Evolutionary conservation across 1,139 yeast genomes (phyloP).

Genomic region (Casaregolazyma suthepensis): DNA sequence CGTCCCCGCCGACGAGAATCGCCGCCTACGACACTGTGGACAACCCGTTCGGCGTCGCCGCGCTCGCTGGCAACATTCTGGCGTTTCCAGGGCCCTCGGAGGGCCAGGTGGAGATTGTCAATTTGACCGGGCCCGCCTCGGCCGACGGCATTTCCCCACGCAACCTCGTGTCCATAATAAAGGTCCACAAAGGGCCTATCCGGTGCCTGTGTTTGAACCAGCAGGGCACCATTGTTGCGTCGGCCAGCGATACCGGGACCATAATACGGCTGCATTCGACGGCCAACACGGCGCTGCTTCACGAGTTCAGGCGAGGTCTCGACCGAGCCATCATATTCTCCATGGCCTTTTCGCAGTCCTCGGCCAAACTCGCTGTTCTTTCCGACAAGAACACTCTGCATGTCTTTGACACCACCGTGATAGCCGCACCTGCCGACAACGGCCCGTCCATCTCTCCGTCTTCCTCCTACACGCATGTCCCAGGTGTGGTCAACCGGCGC

Average conservation of each 20-base stretch:
- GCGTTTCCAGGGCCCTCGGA: constrained; percentile 58
- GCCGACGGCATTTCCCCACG: constrained; percentile 36
- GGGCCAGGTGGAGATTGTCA: constrained; percentile 80
- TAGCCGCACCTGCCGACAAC: constrained; percentile 22
- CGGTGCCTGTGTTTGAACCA: constrained; percentile 62
- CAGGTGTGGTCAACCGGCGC: constrained; percentile 41
- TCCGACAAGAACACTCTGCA: constrained; percentile 89
- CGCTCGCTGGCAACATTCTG: constrained; percentile 46
- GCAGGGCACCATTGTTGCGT: constrained; percentile 75
- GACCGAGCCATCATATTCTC: constrained; percentile 78
- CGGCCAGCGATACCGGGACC: constrained; percentile 86
- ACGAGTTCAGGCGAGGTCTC: constrained; percentile 82
- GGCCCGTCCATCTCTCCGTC: constrained; percentile 7
- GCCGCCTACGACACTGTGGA: constrained; percentile 67
- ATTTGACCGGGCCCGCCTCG: constrained; percentile 40
- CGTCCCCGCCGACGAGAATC: constrained; percentile 67
- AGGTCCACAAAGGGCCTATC: constrained; percentile 74
- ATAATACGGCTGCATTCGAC: constrained; percentile 75
- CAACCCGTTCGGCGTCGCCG: constrained; percentile 66
- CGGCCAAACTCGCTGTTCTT: constrained; percentile 69
- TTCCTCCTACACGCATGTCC: constrained; percentile 10
- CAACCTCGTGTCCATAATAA: constrained; percentile 62
- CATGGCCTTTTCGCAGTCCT: constrained; percentile 76
- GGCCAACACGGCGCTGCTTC: constrained; percentile 61
- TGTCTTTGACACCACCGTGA: constrained; percentile 49